A percentile compares a stretch with the other conserved stretches of the same genome.
These are phyloP conservation scores for Fraxinus nigra DNA, from an alignment of 305 asterid genomes.

Conservation along the genomic window DNA sequence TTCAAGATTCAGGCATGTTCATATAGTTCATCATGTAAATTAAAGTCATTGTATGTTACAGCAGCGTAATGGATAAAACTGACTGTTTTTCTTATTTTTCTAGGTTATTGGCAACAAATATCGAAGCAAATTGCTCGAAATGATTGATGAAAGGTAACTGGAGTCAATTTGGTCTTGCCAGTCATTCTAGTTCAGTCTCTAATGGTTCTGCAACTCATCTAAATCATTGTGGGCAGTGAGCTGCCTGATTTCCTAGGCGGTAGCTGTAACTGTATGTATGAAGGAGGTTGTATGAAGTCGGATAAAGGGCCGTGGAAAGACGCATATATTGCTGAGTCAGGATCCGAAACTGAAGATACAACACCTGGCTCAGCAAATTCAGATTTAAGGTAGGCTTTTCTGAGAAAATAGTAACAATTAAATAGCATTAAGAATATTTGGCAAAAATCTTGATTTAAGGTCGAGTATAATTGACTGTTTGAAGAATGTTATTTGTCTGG, in stretches of 20 bases:
- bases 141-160: conserved; percentile 42
- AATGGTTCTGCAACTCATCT: neutral
- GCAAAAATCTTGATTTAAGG: neutral
- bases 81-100: neutral
- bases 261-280: conserved; percentile 34
- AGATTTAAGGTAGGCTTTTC: neutral
- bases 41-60: neutral
- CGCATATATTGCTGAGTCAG: conserved; percentile 4
- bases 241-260: conserved; percentile 52
- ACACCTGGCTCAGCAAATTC: neutral
- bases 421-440: neutral
- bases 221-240: conserved; percentile 31
- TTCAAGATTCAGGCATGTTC: conserved; percentile 50
- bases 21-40: neutral
- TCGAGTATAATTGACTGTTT: neutral
- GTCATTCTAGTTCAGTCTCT: neutral
- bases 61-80: neutral
- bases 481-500: neutral
- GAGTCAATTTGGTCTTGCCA: neutral
- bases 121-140: conserved; percentile 45
- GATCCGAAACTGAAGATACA: conserved; percentile 12
- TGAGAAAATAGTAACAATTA: neutral
- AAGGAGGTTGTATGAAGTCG: conserved; percentile 49
- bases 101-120: conserved; percentile 51
- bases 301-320: conserved; percentile 53